Evolutionary conservation across 371 early-diverging fungal species (phyloP), one percentile per base, ranked within the genome.

Genomic region (Hamiltosporidium magnivora): DNA sequence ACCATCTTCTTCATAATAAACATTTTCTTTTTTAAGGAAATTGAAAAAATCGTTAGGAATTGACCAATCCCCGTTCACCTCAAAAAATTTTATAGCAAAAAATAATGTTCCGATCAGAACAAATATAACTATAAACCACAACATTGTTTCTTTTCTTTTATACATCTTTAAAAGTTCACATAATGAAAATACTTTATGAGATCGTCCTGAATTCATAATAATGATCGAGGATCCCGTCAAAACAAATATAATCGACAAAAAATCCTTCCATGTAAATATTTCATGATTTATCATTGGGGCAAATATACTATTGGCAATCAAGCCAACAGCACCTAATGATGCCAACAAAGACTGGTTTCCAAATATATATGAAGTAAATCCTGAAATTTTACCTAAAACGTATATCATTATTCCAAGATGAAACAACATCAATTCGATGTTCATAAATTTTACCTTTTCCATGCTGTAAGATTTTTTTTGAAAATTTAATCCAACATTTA

Each of bases 331-430:
- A 42, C 89, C 87, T 41, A 90, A 83, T 1, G 88, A 88, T 0
- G 89, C 89, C 8, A 89, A 83, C 39, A 90, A 76, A 0, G 89
- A 89, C 79, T 90, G 91, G 1, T 89, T 87, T 2, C 90, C 90
- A 74, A 88, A 90, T 49, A 88, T 84, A 64, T 90, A 80, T 0
- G 90, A 88, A 39, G 84, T 72, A 69, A 89, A 89, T 67, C 86
- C 85, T 67, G 85, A 72, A n/a, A 88, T 70, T 72, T 88, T 89
- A 41, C 88, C 88, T 36, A 88, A 53, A 12, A 85, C 78, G 69
- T 88, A 90, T 2, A 88, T 80, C 0, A 82, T 40, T 39, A 87
- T 72, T 3, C 91, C 91, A 4, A 86, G 62, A 75, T 38, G 25
- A 79, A 79, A 65, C 63, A 77, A 53, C 42, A 61, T 70, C 4